Percentiles rank a stretch among this genome's conserved stretches.
These are phyloP conservation scores for Erodium maritimum DNA, from an alignment of 345 rosid species.

Conservation along the genomic window DNA sequence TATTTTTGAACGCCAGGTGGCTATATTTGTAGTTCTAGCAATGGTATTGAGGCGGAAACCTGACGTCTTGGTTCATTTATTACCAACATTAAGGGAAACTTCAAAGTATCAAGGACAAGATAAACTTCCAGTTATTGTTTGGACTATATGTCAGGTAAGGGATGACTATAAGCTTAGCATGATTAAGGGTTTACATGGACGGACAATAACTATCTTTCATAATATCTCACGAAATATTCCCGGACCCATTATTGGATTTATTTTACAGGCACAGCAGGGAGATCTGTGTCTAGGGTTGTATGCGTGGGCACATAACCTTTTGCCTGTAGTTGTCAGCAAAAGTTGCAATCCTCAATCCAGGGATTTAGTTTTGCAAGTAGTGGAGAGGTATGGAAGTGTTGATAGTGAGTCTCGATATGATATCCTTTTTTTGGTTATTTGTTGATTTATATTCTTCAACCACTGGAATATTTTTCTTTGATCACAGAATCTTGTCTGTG, in stretches of 20 bases:
- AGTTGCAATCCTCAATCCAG: conserved; percentile 54
- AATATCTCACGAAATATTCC: not conserved
- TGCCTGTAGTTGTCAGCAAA: conserved; percentile 39
- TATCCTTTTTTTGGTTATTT: not conserved
- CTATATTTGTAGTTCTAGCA: conserved; percentile 55
- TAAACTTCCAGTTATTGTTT: conserved; percentile 43
- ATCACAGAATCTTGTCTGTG: conserved; percentile 38
- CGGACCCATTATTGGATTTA: too few species aligned
- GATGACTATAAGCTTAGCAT: not conserved
- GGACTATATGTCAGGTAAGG: conserved; percentile 55
- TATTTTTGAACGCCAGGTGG: conserved; percentile 37
- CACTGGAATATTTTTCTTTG: conserved; percentile 2
- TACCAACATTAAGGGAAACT: conserved; percentile 33
- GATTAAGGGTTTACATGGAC: not conserved
- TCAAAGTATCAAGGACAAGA: conserved; percentile 61
- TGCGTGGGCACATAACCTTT: conserved; percentile 39
- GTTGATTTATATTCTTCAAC: conserved; percentile 1
- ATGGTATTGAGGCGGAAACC: conserved; percentile 54
- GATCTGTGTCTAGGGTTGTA: conserved; percentile 56
- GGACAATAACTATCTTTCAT: not conserved
- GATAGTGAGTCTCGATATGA: not conserved
- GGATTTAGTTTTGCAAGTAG: conserved; percentile 52
- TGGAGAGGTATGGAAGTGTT: conserved; percentile 37
- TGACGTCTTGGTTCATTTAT: conserved; percentile 41
- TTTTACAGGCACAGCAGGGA: conserved; percentile 41